phyloP scores from a whole-genome alignment of 2,329 filamentous ascomycete species.

The Aspergillus cejpii region DNA sequence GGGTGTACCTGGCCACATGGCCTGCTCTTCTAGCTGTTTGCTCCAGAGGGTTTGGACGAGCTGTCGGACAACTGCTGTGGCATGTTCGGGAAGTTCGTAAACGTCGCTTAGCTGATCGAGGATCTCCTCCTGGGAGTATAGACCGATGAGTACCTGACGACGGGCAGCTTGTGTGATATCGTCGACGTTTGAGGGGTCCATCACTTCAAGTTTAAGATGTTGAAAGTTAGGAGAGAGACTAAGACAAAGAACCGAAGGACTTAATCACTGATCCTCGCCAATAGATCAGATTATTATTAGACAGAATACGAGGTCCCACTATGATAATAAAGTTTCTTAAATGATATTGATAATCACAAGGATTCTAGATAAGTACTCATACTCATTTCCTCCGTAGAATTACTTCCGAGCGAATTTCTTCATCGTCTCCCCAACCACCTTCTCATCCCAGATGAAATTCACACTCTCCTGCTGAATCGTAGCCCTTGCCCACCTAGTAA shows the following conservation, averaged over 20 bases:
- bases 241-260: no score
- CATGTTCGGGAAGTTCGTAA: not conserved
- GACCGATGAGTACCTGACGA: not conserved
- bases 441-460: constrained; percentile 55
- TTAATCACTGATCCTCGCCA: no score
- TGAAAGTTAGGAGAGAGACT: no score
- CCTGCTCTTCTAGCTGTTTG: not conserved
- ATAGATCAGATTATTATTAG: not conserved
- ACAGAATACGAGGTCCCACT: not conserved
- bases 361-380: no score
- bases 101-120: not conserved
- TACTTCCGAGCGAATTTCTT: constrained; percentile 42
- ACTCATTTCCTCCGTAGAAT: no score
- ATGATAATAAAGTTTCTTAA: no score
- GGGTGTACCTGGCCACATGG: not conserved
- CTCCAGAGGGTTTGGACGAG: not conserved
- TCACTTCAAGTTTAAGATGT: not conserved
- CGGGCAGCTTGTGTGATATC: not conserved
- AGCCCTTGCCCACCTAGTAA: constrained; percentile 59
- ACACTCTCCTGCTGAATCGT: constrained; percentile 60
- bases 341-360: no score
- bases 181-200: not conserved
- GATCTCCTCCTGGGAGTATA: not conserved
- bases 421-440: constrained; percentile 38
- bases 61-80: not conserved